Base-by-base conservation (phyloP, 768 basidiomycete genomes). In the Boletus sensibilis region DNA sequence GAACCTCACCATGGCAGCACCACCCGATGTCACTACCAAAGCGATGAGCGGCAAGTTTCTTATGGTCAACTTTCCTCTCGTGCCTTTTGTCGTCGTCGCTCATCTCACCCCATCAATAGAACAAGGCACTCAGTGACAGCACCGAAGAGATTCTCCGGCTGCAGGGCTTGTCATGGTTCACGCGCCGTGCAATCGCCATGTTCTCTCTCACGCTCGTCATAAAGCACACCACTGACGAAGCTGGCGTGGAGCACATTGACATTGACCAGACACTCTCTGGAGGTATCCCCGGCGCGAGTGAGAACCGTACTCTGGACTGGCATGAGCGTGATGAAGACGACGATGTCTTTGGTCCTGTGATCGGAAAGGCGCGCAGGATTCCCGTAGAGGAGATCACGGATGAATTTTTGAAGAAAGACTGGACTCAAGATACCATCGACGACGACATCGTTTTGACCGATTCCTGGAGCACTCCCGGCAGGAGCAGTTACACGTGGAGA, bases 121-220 rank as follows among this genome's bases (percentile, higher is more conserved):
- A 87, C 76, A 90, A 87, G 71, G 42, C 74, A 2, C 77, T 90
- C 51, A 87, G 84, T 39, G 87, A 86, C 61, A 63, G 66, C 31
- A 77, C 78, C 5, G 88, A 90, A 50, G 76, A 76, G 27, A 85
- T 92, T 58, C 82, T 92, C 40, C 67, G 70, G 33, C 75, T 87
- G 3, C 90, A 92, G 68, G 90, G 90, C 48, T 78, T 92, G 33
- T 68, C 84, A 34, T 92, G 90, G 90, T 56, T 85, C 44, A 87
- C 76, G 61, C 82, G 90, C 60, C 84, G 79, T 55, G 79, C 80
- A 25, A 90, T 92, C 63, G 53, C 66, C 23, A 33, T 75, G 27
- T 84, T 79, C 33, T 83, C 80, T 18, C 63, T 92, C 44, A 87
- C 84, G 23, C 79, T 91, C 38, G 52, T 52, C 42, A 68, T 90